Percentiles rank a stretch among this genome's conserved stretches.
These are phyloP conservation scores for Naganishia randhawae DNA, from an alignment of 768 basidiomycete genomes.

Conservation along the genomic window DNA sequence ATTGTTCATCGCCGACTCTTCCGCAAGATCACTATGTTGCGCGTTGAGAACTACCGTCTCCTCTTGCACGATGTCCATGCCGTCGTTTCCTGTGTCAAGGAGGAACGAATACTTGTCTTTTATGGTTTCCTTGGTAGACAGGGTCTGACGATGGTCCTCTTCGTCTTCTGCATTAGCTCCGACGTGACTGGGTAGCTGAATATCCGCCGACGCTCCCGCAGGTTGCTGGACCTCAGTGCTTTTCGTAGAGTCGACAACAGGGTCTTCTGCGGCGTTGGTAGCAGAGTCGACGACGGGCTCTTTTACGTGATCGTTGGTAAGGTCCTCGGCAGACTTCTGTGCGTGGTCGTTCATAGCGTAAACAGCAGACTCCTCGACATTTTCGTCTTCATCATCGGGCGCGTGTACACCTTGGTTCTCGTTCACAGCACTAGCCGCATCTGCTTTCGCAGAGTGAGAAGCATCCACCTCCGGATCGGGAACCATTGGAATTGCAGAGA, in stretches of 20 bases:
- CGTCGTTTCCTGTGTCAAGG: neutral
- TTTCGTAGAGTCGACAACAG: neutral
- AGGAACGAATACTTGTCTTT: slow-evolving; percentile 16
- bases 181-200: neutral
- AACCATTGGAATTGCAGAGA: neutral
- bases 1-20: slow-evolving; percentile 6
- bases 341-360: too few relatives aligned
- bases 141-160: neutral
- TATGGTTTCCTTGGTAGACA: neutral
- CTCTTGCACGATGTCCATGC: neutral
- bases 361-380: too few relatives aligned
- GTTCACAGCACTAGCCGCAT: neutral
- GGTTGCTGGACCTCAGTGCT: neutral
- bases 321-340: too few relatives aligned
- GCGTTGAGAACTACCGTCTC: neutral
- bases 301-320: too few relatives aligned
- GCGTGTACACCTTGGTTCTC: too few relatives aligned
- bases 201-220: neutral
- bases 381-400: too few relatives aligned
- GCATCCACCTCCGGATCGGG: neutral
- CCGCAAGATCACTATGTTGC: neutral
- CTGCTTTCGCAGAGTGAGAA: neutral
- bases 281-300: neutral
- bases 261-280: neutral
- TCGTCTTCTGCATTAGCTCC: neutral